Base-by-base conservation (phyloP, 2,329 filamentous ascomycete genomes). In the Alternaria metachromatica region DNA sequence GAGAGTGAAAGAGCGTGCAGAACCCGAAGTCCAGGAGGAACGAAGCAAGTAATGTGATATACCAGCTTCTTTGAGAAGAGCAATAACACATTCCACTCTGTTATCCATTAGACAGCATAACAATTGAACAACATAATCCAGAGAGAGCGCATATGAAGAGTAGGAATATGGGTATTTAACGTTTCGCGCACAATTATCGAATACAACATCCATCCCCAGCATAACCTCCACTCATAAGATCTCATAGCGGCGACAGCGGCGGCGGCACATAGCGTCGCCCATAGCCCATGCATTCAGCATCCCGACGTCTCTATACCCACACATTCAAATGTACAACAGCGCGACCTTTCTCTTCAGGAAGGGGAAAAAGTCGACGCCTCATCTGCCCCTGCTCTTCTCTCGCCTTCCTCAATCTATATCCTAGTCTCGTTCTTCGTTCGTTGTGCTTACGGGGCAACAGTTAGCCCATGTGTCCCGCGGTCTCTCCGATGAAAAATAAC, bases 151-250 rank as follows among this genome's bases (percentile, higher is more conserved):
- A 21, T 11, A 3, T 53, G 18, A 41, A 53, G 49, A 41, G 30
- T 53, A 49, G 26, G 26, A 49, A 21, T 49, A 28, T 49, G 46
- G 46, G 46, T 49, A 49, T 49, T 49, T 49, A n/a, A 21, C 48
- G 26, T 51, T 30, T 23, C 28, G 28, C 49, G 28, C 30, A 51
- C 28, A 37, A 51, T 51, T 33, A 33, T 28, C 49, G 30, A 33
- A 51, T 23, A 30, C 28, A 41, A 41, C 37, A 41, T 41, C 30
- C 21, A 20, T n/a, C 26, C 20, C 30, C 49, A 30, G 23, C 49
- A 15, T 53, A 53, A 33, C 33, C 28, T 8, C 20, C 23, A 25
- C 20, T 41, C 49, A 21, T 53, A 18, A n/a, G 23, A 37, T 21
- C 20, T 30, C n/a, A 41, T 11, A 18, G 20, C 28, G 20, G 28